Evolutionary conservation across 805 yeast genomes (phyloP), one percentile per base, ranked within the genome.

Genomic region (Priceomyces castillae): DNA sequence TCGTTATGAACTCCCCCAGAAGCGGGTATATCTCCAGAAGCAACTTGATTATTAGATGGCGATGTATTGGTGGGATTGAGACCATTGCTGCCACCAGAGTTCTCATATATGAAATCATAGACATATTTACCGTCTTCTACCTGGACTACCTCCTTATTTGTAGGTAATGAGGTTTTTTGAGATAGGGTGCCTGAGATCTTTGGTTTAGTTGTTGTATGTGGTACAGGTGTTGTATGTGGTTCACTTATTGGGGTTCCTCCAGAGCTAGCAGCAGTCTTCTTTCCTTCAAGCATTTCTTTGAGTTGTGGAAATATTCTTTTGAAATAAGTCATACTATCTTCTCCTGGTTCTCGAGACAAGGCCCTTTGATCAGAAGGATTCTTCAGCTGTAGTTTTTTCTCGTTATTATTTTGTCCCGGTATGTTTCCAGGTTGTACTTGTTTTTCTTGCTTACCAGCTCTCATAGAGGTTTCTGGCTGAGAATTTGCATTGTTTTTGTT

Each of bases 31-130:
- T 35, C 38, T 3, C 16, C 10, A 28, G 30, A 14, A 4, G 16
- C 10, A 26, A 5, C 11, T 26, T 26, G 33, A 6, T 25, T 4
- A 28, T 36, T 36, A 5, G 16, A 6, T 4, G 11, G 22, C 37
- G 10, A 15, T 10, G 16, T 16, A 10, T 26, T 26, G 15, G 31
- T 28, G 15, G 31, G 10, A 12, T n/a, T 18, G 34, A 5, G 15
- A 28, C 33, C 30, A 22, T 22, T 9, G 6, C 9, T 7, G 9
- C 25, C 25, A 34, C 40, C 14, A 16, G 22, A 39, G 12, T 40
- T 42, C 15, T 45, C 47, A 9, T 43, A 42, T 6, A 51, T 40
- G 36, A 40, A 49, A 15, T 45, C 41, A 37, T 46, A 46, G 6
- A 44, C 28, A 36, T 41, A 45, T n/a, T 41, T 42, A 28, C 43